These are phyloP conservation scores for Biancaea sappan DNA, from an alignment of 306 rosid genomes.

Conservation along the genomic window DNA sequence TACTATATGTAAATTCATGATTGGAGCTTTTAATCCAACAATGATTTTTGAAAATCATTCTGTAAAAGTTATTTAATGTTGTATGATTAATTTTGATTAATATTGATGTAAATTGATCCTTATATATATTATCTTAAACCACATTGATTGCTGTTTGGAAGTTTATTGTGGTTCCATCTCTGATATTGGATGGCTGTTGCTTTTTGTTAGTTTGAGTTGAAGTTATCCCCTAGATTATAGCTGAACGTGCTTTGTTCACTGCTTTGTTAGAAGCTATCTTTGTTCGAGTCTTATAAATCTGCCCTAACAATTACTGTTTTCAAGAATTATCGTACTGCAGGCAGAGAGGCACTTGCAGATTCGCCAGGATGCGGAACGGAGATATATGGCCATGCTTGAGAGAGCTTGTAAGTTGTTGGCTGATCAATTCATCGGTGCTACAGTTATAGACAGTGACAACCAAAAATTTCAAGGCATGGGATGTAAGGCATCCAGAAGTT, in stretches of 20 bases:
- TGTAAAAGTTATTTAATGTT: too few species aligned
- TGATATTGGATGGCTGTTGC: background rate
- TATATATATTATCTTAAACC: too few species aligned
- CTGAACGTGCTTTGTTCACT: background rate
- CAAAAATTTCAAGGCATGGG: conserved; percentile 8
- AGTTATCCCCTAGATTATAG: background rate
- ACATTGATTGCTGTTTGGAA: too few species aligned
- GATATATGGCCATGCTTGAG: conserved; percentile 18
- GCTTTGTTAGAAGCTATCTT: background rate
- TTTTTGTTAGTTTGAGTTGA: background rate
- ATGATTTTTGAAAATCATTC: too few species aligned
- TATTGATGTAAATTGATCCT: too few species aligned
- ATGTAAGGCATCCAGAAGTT: background rate
- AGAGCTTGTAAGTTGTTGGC: conserved; percentile 12
- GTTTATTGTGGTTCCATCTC: too few species aligned
- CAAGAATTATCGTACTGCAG: background rate
- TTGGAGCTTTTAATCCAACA: too few species aligned
- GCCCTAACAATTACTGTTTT: background rate
- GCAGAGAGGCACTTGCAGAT: conserved; percentile 7
- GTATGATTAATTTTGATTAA: too few species aligned
- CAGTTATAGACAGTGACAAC: background rate
- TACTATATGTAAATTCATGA: too few species aligned
- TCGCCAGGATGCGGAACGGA: conserved; percentile 12
- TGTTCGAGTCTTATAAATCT: background rate
- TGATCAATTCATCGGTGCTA: conserved; percentile 2